Evolutionary conservation across 2,329 filamentous ascomycete species (phyloP), one percentile per base, ranked within the genome.

Genomic region (Trichothecium sympodiale): DNA sequence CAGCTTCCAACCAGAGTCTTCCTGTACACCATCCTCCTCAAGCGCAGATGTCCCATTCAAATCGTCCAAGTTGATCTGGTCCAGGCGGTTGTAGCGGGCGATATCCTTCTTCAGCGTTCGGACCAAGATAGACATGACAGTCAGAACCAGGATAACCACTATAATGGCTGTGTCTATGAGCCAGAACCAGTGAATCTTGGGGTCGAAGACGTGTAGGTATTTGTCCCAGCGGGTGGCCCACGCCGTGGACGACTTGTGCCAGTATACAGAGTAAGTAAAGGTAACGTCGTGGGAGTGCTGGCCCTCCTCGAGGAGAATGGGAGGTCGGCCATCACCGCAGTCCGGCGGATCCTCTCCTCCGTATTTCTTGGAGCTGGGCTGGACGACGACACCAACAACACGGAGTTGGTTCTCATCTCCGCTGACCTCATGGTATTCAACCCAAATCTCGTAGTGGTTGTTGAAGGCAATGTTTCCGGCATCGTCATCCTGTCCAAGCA

Each of bases 151-250:
- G 60, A 96, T 91, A 33, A 94, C 72, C 34, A 98, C 88, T 42
- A 98, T 94, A 31, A 96, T 79, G 34, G 91, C 84, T 26, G 88
- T 95, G 60, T 94, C 94, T 61, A 96, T 83, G 34, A 98, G 77
- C 40, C 88, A 95, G 65, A 96, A 94, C 91, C 91, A 98, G 59
- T 98, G 91, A 49, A 98, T 96, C 67, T 91, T 93, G 35, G 91
- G 88, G 57, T 96, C 88, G 53, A 88, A 93, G 20, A 98, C 89
- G 52, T 96, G 89, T 26, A 98, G 71, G 55, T 96, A 96, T 61
- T 94, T 96, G 68, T 98, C 91, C 91, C 91, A 98, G 44, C 91
- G 77, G 10, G 91, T 98, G 18, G 91, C 91, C 80, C 94, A 98
- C 1, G 83, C 84, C 2, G 88, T 96, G 1, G 71, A 54, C 1